Conservation (phyloP, 2,329 filamentous ascomycete species). For the Sporothrix variecibatus region DNA sequence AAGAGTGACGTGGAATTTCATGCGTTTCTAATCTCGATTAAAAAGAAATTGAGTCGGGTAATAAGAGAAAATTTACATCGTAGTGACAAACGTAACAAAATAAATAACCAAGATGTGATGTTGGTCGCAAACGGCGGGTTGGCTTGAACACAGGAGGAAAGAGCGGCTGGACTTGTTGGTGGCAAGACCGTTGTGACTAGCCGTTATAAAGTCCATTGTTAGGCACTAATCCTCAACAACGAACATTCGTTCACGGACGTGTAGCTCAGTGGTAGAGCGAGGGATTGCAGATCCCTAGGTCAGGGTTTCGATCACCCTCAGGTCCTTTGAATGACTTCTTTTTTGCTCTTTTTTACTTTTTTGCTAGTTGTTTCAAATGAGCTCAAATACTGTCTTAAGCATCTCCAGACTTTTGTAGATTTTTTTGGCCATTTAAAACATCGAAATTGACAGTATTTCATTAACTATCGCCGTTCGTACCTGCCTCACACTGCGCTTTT, state of each 20-base stretch:
- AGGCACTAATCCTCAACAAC: neutral
- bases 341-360: slow-evolving; percentile 3
- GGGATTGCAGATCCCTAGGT: slow-evolving; percentile 30
- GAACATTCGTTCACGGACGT: slow-evolving; percentile 23
- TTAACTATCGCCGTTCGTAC: neutral
- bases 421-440: neutral
- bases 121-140: neutral
- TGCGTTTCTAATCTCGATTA: too few relatives aligned
- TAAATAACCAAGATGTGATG: neutral
- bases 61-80: neutral
- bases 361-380: neutral
- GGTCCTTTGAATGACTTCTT: slow-evolving; percentile 24
- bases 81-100: neutral
- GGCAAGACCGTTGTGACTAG: neutral
- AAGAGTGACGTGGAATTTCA: too few relatives aligned
- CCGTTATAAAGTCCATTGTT: neutral
- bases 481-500: neutral
- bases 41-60: too few relatives aligned
- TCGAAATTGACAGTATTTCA: neutral
- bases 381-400: neutral
- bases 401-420: neutral
- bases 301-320: slow-evolving; percentile 29
- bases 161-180: neutral
- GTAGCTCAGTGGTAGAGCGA: slow-evolving; percentile 31
- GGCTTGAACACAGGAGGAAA: too few relatives aligned